These are phyloP conservation scores for Zychaea mexicana DNA, from an alignment of 371 early-diverging fungal species.

Conservation along the genomic window DNA sequence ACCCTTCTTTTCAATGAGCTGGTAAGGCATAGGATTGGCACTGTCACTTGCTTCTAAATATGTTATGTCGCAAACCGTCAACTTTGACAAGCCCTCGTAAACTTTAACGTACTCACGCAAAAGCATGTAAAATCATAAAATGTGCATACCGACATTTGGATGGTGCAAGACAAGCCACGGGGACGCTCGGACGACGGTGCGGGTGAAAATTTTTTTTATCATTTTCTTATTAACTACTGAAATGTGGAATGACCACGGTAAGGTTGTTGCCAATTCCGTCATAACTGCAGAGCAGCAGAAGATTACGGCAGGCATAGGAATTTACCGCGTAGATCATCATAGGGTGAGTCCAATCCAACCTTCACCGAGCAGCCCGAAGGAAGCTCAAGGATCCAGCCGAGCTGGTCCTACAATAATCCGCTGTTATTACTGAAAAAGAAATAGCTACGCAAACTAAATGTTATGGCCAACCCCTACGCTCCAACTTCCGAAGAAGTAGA, in stretches of 20 bases:
- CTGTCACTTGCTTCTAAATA: not conserved
- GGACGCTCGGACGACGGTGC: no score
- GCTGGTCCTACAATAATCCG: constrained; percentile 4
- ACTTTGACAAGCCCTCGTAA: not conserved
- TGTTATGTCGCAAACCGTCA: not conserved
- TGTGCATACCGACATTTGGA: no score
- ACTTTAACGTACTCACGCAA: no score
- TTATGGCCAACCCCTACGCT: not conserved
- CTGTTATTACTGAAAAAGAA: constrained; percentile 11
- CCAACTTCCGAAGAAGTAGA: not conserved
- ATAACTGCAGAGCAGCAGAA: constrained; percentile 32
- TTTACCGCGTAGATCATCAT: constrained; percentile 32
- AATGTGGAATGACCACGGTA: constrained; percentile 31
- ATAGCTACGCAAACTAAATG: constrained; percentile 10
- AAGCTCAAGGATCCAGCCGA: constrained; percentile 14
- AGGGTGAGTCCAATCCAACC: constrained; percentile 1
- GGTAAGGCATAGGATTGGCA: no score
- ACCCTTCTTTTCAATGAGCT: not conserved
- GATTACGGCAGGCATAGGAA: constrained; percentile 44
- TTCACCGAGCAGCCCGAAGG: constrained; percentile 19
- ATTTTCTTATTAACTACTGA: constrained; percentile 1
- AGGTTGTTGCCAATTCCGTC: constrained; percentile 41
- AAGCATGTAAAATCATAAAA: no score
- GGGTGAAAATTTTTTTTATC: not conserved
- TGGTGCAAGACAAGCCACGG: no score